Conservation (phyloP, 805 yeast genomes). For the Nakazawaea ambrosiae region DNA sequence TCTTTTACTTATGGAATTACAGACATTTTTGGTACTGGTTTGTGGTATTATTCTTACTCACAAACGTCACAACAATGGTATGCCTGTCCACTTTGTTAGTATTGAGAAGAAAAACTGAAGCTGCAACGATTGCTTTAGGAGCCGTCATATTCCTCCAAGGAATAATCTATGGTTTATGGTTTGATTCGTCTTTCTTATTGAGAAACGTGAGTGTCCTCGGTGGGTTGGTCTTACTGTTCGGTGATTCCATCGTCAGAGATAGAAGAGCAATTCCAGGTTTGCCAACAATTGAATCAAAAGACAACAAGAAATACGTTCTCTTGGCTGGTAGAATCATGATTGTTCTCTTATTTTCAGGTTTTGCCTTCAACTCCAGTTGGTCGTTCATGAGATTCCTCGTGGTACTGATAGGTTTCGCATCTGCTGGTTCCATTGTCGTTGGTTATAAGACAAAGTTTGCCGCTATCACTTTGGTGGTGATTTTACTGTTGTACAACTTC, state of each 20-base stretch:
- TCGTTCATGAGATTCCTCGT: slow-evolving; percentile 55
- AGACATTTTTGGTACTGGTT: slow-evolving; percentile 74
- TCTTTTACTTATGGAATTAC: slow-evolving; percentile 71
- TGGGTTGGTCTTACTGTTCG: slow-evolving; percentile 79
- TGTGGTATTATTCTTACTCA: slow-evolving; percentile 60
- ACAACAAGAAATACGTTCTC: slow-evolving; percentile 72
- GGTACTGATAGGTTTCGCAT: slow-evolving; percentile 60
- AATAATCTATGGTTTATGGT: slow-evolving; percentile 76
- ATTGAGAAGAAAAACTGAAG: slow-evolving; percentile 56
- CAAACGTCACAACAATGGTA: slow-evolving; percentile 64
- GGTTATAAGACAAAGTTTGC: slow-evolving; percentile 92
- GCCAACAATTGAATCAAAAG: slow-evolving; percentile 65
- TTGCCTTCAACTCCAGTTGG: slow-evolving; percentile 73
- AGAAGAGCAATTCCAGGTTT: slow-evolving; percentile 70
- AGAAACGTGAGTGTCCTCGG: slow-evolving; percentile 90
- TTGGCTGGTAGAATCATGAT: slow-evolving; percentile 85
- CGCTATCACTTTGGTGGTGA: slow-evolving; percentile 61
- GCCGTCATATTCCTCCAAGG: slow-evolving; percentile 79
- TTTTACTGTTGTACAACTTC: slow-evolving; percentile 71
- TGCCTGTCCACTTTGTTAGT: slow-evolving; percentile 67
- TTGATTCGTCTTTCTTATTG: slow-evolving; percentile 74
- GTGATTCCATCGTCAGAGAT: slow-evolving; percentile 79
- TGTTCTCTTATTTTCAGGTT: slow-evolving; percentile 78
- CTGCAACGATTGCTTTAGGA: slow-evolving; percentile 64
- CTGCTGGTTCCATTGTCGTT: slow-evolving; percentile 73